Percentiles rank a stretch among this genome's conserved stretches.
These are phyloP conservation scores for Leccinum pachyderme DNA, from an alignment of 1,284 basidiomycete genomes.

Conservation along the genomic window DNA sequence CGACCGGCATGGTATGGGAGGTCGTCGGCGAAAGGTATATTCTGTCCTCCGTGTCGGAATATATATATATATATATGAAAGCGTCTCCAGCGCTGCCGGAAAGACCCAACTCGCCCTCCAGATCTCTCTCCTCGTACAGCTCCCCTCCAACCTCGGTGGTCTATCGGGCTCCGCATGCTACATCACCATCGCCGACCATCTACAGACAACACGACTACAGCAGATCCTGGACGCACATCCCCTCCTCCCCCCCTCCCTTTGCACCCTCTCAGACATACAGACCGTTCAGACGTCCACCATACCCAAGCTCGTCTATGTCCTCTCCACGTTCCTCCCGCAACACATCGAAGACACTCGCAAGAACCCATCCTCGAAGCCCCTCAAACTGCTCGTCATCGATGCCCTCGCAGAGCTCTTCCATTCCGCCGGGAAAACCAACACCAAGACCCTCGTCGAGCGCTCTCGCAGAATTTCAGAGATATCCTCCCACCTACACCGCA, in stretches of 20 bases:
- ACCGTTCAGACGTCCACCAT: slow-evolving; percentile 60
- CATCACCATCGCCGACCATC: slow-evolving; percentile 69
- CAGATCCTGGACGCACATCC: slow-evolving; percentile 56
- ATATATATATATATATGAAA: neutral
- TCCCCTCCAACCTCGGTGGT: slow-evolving; percentile 52
- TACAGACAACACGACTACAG: slow-evolving; percentile 66
- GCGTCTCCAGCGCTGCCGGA: slow-evolving; percentile 68
- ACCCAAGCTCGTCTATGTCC: slow-evolving; percentile 62
- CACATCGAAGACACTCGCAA: slow-evolving; percentile 45
- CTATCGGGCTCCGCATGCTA: slow-evolving; percentile 66
- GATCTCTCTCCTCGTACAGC: slow-evolving; percentile 72
- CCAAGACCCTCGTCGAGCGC: slow-evolving; percentile 62
- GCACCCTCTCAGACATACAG: slow-evolving; percentile 66
- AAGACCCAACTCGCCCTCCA: slow-evolving; percentile 87
- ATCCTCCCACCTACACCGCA: slow-evolving; percentile 61
- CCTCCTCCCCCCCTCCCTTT: slow-evolving; percentile 42
- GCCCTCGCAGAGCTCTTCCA: slow-evolving; percentile 81
- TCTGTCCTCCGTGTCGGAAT: neutral
- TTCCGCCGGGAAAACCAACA: slow-evolving; percentile 51
- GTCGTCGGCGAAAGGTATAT: slow-evolving; percentile 81
- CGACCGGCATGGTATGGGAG: slow-evolving; percentile 79
- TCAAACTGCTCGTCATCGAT: slow-evolving; percentile 78
- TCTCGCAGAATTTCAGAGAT: slow-evolving; percentile 68
- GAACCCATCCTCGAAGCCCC: slow-evolving; percentile 42
- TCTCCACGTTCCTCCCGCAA: slow-evolving; percentile 62